A percentile compares a stretch with the other conserved stretches of the same genome.
Conservation (phyloP, 352 stramenopile genomes). For the Globisporangium parvum region DNA sequence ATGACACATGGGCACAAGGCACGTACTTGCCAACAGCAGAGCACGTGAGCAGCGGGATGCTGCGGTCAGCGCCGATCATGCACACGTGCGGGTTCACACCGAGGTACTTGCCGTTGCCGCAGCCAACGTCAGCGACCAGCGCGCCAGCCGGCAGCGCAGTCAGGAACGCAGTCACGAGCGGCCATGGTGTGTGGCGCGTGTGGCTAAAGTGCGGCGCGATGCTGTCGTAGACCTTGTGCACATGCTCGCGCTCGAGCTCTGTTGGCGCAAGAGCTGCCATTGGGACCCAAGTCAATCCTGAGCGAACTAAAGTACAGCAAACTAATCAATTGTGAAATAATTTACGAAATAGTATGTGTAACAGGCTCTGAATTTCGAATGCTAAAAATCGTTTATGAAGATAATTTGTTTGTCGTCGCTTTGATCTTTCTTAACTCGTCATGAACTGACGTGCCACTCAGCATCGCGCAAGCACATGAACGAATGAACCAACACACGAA, state of each 20-base stretch:
- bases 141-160: conserved; percentile 28
- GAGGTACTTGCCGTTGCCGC: conserved; percentile 84
- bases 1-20: not conserved
- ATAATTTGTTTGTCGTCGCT: too few species aligned
- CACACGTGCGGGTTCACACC: conserved; percentile 49
- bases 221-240: conserved; percentile 82
- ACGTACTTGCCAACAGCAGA: conserved; percentile 29
- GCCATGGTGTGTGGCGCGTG: conserved; percentile 78
- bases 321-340: too few species aligned
- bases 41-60: conserved; percentile 65
- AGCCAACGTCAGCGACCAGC: conserved; percentile 72
- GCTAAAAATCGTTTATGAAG: too few species aligned
- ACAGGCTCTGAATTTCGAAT: too few species aligned
- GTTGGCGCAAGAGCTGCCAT: conserved; percentile 18
- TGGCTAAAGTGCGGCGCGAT: conserved; percentile 83
- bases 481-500: too few species aligned
- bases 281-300: too few species aligned
- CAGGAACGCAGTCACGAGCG: conserved; percentile 66
- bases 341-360: too few species aligned
- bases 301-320: too few species aligned
- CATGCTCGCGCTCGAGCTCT: conserved; percentile 67
- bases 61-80: conserved; percentile 69
- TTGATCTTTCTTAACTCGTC: too few species aligned
- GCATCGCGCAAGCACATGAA: too few species aligned
- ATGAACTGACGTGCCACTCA: too few species aligned